Conservation (phyloP, 345 rosid species). For the Rhizophora mangle region DNA sequence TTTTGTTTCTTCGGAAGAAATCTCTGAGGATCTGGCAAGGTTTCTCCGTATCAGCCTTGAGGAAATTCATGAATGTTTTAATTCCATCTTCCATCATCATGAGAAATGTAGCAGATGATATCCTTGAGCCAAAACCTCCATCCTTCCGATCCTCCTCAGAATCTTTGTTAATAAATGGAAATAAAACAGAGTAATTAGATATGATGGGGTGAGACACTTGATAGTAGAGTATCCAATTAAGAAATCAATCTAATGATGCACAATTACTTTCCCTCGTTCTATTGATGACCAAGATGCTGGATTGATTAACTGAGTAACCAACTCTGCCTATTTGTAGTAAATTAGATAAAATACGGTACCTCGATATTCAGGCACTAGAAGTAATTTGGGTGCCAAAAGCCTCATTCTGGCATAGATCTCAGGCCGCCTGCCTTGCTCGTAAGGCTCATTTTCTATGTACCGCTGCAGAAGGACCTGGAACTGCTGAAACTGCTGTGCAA, state of each 20-base stretch:
- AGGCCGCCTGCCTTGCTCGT: slow-evolving; percentile 88
- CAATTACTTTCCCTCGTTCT: too few species aligned
- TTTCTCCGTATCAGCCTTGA: slow-evolving; percentile 79
- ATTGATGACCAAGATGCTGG: too few species aligned
- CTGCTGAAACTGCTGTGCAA: slow-evolving; percentile 91
- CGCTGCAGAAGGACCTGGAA: slow-evolving; percentile 90
- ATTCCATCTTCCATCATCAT: slow-evolving; percentile 95
- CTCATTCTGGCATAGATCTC: slow-evolving; percentile 92
- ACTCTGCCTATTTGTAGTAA: neutral
- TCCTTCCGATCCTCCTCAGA: slow-evolving; percentile 55
- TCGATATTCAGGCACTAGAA: slow-evolving; percentile 91
- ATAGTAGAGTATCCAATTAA: too few species aligned
- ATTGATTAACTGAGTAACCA: neutral
- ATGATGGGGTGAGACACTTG: neutral
- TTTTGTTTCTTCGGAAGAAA: slow-evolving; percentile 60
- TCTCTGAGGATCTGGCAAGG: slow-evolving; percentile 66
- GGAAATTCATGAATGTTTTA: slow-evolving; percentile 87
- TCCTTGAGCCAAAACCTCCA: slow-evolving; percentile 60
- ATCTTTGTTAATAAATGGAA: slow-evolving; percentile 31
- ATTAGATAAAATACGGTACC: slow-evolving; percentile 34
- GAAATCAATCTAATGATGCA: too few species aligned
- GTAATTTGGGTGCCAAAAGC: slow-evolving; percentile 84
- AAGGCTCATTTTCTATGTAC: slow-evolving; percentile 89
- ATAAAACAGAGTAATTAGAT: neutral
- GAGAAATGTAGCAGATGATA: slow-evolving; percentile 70